Percentiles rank a stretch among this genome's conserved stretches.
These are phyloP conservation scores for Mycena metata DNA, from an alignment of 768 basidiomycete genomes.

Conservation along the genomic window DNA sequence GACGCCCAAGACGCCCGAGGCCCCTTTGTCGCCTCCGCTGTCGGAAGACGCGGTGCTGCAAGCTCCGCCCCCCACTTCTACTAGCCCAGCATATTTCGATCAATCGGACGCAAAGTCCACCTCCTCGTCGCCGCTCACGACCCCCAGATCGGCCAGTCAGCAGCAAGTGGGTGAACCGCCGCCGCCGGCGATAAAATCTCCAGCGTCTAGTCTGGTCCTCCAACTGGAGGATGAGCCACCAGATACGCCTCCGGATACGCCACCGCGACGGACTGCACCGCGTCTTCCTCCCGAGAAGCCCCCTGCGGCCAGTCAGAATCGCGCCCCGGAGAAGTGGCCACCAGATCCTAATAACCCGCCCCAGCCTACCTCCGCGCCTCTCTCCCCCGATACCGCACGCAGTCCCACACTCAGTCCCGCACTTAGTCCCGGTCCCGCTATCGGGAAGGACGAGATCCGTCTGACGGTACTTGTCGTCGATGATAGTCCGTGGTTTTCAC, in stretches of 20 bases:
- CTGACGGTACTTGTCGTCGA: slow-evolving; percentile 31
- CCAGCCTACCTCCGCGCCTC: too few species aligned
- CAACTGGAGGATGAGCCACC: too few species aligned
- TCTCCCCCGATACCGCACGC: background rate
- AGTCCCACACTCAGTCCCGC: too few species aligned
- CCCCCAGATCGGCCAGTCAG: background rate
- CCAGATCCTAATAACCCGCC: too few species aligned
- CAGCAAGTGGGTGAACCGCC: background rate
- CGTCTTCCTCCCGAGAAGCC: too few species aligned
- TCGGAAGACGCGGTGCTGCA: background rate
- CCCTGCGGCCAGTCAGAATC: too few species aligned
- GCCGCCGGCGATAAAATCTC: background rate
- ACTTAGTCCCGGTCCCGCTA: background rate
- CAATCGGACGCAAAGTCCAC: background rate
- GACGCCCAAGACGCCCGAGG: background rate
- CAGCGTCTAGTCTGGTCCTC: too few species aligned
- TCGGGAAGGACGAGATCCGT: background rate
- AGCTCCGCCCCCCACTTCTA: background rate
- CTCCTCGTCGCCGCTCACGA: background rate
- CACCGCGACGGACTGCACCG: too few species aligned
- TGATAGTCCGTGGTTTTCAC: slow-evolving; percentile 22
- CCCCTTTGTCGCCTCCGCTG: background rate
- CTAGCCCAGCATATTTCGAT: background rate
- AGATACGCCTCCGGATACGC: too few species aligned
- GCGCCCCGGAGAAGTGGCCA: too few species aligned